A percentile compares a stretch with the other conserved stretches of the same genome.
Conservation (phyloP, 1,284 basidiomycete species). For the Wallemia mellicola region DNA sequence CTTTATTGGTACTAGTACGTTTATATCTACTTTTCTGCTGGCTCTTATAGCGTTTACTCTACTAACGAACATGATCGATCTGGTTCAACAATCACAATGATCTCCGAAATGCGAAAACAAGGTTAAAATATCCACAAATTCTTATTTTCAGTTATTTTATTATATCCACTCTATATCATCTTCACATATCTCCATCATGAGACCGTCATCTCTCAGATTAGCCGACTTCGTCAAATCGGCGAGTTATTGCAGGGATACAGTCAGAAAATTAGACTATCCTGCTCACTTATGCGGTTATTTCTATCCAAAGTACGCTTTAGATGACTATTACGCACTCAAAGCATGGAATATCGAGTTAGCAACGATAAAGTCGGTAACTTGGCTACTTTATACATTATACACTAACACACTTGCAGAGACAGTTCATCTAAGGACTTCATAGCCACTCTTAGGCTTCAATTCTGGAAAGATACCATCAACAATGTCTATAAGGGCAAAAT, state of each 20-base stretch:
- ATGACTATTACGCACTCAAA: conserved; percentile 47
- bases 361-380: neutral
- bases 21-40: conserved; percentile 14
- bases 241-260: conserved; percentile 16
- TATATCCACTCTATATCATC: no score
- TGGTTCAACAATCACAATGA: neutral
- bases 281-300: conserved; percentile 45
- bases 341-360: conserved; percentile 43
- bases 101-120: no score
- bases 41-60: conserved; percentile 27
- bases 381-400: conserved; percentile 25
- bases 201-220: neutral
- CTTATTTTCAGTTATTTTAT: no score
- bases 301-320: conserved; percentile 33
- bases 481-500: conserved; percentile 36
- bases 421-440: conserved; percentile 44
- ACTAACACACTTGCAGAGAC: conserved; percentile 52
- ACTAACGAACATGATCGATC: conserved; percentile 34
- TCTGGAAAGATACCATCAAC: conserved; percentile 65
- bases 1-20: conserved; percentile 76
- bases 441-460: conserved; percentile 67
- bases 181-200: neutral
- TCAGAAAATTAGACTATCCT: conserved; percentile 22
- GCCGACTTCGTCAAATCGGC: conserved; percentile 4
- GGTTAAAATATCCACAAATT: no score